phyloP scores from a whole-genome alignment of 345 rosid species.

The Brassica cretica region DNA sequence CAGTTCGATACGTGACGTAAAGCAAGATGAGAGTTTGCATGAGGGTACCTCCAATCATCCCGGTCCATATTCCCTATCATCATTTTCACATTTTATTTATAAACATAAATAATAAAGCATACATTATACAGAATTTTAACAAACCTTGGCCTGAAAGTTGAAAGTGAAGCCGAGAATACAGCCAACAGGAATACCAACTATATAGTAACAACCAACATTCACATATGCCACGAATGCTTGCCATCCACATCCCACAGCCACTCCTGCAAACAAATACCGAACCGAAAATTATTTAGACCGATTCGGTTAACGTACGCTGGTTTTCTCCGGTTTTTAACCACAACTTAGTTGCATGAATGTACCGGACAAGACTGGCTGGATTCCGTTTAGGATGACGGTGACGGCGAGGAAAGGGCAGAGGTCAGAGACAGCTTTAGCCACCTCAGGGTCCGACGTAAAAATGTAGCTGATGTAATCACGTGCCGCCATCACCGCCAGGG shows the following conservation, averaged over 20 bases:
- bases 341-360: background rate
- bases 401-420: constrained; percentile 65
- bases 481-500: constrained; percentile 28
- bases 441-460: constrained; percentile 57
- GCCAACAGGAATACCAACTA: constrained; percentile 57
- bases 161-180: constrained; percentile 59
- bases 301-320: background rate
- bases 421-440: constrained; percentile 65
- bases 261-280: constrained; percentile 45
- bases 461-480: constrained; percentile 53
- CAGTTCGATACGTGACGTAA: constrained; percentile 49
- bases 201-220: constrained; percentile 59
- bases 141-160: constrained; percentile 53
- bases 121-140: background rate
- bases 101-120: background rate
- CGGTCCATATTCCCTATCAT: constrained; percentile 58
- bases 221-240: constrained; percentile 66
- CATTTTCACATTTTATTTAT: background rate
- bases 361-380: constrained; percentile 78
- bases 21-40: constrained; percentile 37
- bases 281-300: background rate
- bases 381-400: constrained; percentile 63
- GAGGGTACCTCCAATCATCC: constrained; percentile 65
- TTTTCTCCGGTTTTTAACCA: background rate
- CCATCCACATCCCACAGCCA: constrained; percentile 82